These are phyloP conservation scores for Plasmodium gaboni DNA, from an alignment of 169 alveolate genomes.

Conservation along the genomic window DNA sequence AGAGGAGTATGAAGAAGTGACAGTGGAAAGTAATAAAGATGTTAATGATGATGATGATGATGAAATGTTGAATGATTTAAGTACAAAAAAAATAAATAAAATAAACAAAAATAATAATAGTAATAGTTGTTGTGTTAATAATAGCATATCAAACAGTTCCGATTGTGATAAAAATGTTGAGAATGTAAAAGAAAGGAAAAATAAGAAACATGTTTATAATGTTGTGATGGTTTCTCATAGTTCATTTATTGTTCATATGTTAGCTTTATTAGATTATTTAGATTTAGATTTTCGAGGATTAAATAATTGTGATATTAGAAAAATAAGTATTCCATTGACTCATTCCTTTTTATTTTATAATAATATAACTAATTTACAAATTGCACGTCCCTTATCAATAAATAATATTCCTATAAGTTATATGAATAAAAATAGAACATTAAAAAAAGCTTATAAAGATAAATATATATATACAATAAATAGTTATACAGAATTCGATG, in stretches of 20 bases:
- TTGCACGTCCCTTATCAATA: conserved; percentile 16
- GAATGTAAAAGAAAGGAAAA: not conserved
- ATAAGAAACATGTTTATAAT: conserved; percentile 19
- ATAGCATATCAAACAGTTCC: too few relatives aligned
- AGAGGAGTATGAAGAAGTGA: too few relatives aligned
- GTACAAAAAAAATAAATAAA: not conserved
- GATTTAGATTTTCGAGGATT: conserved; percentile 36
- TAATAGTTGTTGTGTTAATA: not conserved
- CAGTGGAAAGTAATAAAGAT: not conserved
- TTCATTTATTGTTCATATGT: conserved; percentile 40
- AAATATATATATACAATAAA: conserved; percentile 42
- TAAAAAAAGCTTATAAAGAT: conserved; percentile 54
- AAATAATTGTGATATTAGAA: conserved; percentile 46
- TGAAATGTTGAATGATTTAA: not conserved
- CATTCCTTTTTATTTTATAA: conserved; percentile 57
- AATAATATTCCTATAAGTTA: conserved; percentile 37
- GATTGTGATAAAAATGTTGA: not conserved
- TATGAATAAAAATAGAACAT: conserved; percentile 17
- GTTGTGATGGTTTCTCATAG: conserved; percentile 68
- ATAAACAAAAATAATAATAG: not conserved
- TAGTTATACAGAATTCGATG: conserved; percentile 30
- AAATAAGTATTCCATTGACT: conserved; percentile 44
- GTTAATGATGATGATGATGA: not conserved
- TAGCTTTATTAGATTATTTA: conserved; percentile 61
- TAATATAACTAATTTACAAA: conserved; percentile 48